Conservation (phyloP, 2,329 filamentous ascomycete species). For the Pseudogymnoascus sp. region DNA sequence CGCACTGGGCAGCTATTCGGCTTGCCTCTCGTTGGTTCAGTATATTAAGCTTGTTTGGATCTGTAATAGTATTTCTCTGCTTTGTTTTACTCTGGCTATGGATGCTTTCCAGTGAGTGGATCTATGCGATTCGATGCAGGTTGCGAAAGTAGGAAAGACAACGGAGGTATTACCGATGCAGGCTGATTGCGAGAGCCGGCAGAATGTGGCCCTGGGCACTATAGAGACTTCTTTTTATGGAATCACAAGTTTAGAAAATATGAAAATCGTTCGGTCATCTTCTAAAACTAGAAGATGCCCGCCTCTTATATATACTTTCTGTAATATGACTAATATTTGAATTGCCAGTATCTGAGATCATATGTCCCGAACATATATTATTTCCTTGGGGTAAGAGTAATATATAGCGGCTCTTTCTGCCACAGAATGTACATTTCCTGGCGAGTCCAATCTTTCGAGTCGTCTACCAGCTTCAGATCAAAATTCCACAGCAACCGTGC, state of each 20-base stretch:
- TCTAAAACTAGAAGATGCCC: too few species aligned
- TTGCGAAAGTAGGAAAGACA: too few species aligned
- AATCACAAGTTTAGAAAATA: too few species aligned
- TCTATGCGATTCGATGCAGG: not conserved
- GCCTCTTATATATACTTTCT: too few species aligned
- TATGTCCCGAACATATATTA: not conserved
- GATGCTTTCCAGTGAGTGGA: not conserved
- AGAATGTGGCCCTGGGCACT: not conserved
- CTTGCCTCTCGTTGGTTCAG: not conserved
- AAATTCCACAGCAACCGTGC: constrained; percentile 22
- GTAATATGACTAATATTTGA: too few species aligned
- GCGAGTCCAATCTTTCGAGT: not conserved
- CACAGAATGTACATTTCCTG: constrained; percentile 8
- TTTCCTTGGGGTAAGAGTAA: not conserved
- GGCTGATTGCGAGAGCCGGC: not conserved
- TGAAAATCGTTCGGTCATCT: too few species aligned
- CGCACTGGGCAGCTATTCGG: not conserved
- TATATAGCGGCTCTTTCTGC: constrained; percentile 10
- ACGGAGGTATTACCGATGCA: not conserved
- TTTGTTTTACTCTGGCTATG: not conserved
- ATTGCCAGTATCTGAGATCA: not conserved
- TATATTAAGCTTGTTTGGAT: not conserved
- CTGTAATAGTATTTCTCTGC: not conserved
- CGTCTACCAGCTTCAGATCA: constrained; percentile 14
- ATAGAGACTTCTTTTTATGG: too few species aligned